Percentiles rank a stretch among this genome's conserved stretches.
Conservation (phyloP, 2,329 filamentous ascomycete genomes). For the Stachybotrys elegans region DNA sequence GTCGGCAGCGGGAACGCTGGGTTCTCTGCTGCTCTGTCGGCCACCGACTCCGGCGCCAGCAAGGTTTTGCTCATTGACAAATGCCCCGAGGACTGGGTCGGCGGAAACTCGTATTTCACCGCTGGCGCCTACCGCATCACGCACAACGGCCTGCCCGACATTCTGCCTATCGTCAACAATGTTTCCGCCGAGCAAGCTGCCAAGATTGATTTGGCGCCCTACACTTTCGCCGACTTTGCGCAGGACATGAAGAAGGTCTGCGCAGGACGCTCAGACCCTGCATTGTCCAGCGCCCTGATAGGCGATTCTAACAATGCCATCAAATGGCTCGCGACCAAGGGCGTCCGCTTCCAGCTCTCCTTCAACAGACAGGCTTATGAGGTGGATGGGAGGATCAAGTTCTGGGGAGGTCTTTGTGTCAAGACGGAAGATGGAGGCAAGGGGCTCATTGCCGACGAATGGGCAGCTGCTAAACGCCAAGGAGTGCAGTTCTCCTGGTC, state of each 20-base stretch:
- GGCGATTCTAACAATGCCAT: constrained; percentile 43
- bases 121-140: constrained; percentile 58
- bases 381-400: constrained; percentile 54
- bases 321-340: constrained; percentile 50
- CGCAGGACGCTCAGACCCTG: constrained; percentile 44
- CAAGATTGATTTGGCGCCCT: constrained; percentile 54
- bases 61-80: constrained; percentile 55
- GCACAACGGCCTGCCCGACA: constrained; percentile 48
- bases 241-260: constrained; percentile 54
- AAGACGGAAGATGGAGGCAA: constrained; percentile 56
- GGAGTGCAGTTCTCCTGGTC: constrained; percentile 42
- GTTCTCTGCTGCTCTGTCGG: constrained; percentile 54
- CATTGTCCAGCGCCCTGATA: constrained; percentile 44
- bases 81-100: constrained; percentile 52
- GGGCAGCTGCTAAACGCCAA: constrained; percentile 32
- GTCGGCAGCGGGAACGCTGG: constrained; percentile 62
- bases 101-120: constrained; percentile 62
- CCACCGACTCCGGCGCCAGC: constrained; percentile 38
- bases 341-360: constrained; percentile 52
- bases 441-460: constrained; percentile 48
- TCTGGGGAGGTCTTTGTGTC: constrained; percentile 62
- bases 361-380: constrained; percentile 64
- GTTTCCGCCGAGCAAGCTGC: constrained; percentile 37
- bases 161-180: constrained; percentile 59
- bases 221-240: constrained; percentile 48